phyloP scores from a whole-genome alignment of 2,329 filamentous ascomycete species.

The Talaromyces sp. region DNA sequence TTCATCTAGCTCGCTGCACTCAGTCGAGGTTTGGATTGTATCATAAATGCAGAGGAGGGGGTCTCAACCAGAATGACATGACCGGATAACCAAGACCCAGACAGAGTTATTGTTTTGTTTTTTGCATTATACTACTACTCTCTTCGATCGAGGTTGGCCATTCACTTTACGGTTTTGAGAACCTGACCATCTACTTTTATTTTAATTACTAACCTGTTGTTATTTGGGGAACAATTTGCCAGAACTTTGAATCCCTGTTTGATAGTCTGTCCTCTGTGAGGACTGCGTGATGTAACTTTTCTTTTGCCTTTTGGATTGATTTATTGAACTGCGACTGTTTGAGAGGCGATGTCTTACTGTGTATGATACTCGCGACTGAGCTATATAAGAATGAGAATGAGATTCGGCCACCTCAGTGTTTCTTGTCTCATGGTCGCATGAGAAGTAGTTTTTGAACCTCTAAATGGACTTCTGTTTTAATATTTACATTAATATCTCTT shows the following conservation, averaged over 20 bases:
- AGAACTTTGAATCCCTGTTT: background rate
- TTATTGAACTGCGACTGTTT: background rate
- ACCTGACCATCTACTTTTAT: slow-evolving; percentile 22
- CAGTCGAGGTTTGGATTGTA: slow-evolving; percentile 30
- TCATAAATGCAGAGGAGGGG: slow-evolving; percentile 20
- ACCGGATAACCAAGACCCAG: slow-evolving; percentile 25
- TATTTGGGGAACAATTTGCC: background rate
- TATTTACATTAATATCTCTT: no score
- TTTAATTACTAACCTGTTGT: slow-evolving; percentile 17
- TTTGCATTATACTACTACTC: slow-evolving; percentile 24
- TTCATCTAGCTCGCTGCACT: slow-evolving; percentile 41
- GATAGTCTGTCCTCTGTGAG: background rate
- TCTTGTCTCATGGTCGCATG: background rate
- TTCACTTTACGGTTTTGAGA: slow-evolving; percentile 35
- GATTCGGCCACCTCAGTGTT: slow-evolving; percentile 5
- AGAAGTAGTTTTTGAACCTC: no score
- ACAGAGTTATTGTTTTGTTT: slow-evolving; percentile 9
- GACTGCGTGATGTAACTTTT: background rate
- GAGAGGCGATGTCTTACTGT: background rate
- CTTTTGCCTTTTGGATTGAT: background rate
- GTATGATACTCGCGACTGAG: slow-evolving; percentile 25
- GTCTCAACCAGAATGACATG: slow-evolving; percentile 33
- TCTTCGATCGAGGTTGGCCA: slow-evolving; percentile 44
- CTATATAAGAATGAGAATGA: slow-evolving; percentile 2
- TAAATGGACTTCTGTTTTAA: no score